phyloP scores from a whole-genome alignment of 257 asterid genomes.

The Petrea volubilis region DNA sequence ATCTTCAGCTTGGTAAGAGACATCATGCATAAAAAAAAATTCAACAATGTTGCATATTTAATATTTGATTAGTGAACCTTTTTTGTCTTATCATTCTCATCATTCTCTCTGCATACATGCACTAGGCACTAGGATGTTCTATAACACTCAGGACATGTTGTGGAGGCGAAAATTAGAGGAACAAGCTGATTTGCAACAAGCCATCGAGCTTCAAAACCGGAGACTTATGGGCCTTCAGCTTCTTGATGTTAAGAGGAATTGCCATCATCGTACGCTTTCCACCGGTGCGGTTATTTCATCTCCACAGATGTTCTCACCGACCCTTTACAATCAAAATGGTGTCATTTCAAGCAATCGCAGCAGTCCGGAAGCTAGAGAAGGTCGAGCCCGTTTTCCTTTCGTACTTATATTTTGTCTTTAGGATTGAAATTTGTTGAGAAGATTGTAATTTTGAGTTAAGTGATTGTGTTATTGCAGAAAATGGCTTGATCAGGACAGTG shows the following conservation, averaged over 20 bases:
- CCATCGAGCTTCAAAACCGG: constrained; percentile 64
- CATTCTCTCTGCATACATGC: background rate
- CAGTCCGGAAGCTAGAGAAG: constrained; percentile 48
- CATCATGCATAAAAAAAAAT: background rate
- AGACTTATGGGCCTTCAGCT: constrained; percentile 61
- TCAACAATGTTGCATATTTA: background rate
- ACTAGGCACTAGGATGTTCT: constrained; percentile 55
- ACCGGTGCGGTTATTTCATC: constrained; percentile 49
- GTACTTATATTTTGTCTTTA: background rate
- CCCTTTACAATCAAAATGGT: constrained; percentile 36
- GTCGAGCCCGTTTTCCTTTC: constrained; percentile 21
- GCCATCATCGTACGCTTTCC: constrained; percentile 58
- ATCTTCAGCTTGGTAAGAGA: constrained; percentile 55
- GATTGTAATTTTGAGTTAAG: background rate
- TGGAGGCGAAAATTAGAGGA: constrained; percentile 77
- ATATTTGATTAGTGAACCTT: background rate
- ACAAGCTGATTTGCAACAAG: constrained; percentile 65
- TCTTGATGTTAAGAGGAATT: constrained; percentile 62
- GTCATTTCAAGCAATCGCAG: constrained; percentile 24
- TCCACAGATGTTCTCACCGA: constrained; percentile 44
- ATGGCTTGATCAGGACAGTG: constrained; percentile 26
- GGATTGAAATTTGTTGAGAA: background rate
- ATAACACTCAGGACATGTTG: constrained; percentile 52
- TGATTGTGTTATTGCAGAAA: constrained; percentile 38
- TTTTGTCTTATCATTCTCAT: background rate